Base-by-base conservation (phyloP, 169 alveolate species). In the Sarcocystis neurona region DNA sequence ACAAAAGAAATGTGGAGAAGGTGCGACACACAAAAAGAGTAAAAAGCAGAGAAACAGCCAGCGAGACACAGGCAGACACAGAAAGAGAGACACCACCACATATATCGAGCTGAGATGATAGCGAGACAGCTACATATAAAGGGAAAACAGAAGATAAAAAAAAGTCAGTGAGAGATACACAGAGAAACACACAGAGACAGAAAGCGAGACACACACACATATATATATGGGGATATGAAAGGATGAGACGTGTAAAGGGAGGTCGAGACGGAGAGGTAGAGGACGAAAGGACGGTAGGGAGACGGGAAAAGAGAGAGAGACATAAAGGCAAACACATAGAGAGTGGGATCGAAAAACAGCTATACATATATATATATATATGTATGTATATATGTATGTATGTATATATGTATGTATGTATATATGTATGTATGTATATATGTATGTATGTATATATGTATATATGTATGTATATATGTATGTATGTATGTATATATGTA, bases 241-340 rank as follows among this genome's bases (percentile, higher is more conserved):
- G n/a, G n/a, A n/a, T n/a, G n/a, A n/a, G n/a, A n/a, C n/a, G n/a
- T n/a, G n/a, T n/a, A n/a, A n/a, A 72, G 48, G 41, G 48, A 72
- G 80, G 23, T 72, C 12, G 23, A 72, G 66, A 34, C 23, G 48
- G 80, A 72, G 12, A 78, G 85, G 68, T 18, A 8, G 68, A 30
- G 72, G 18, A 37, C 37, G 34, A 12, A 32, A 15, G 10, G 68
- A 78, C 66, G 23, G 72, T 12, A 20, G 30, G 85, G 30, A 20
- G 15, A 78, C 37, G n/a, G 34, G 72, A 48, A 78, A 72, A 78
- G 72, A 27, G 85, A 78, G 58, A 72, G 68, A 78, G 18, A 78
- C 68, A 78, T 18, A 27, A 66, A 66, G 39, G n/a, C n/a, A n/a
- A 30, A n/a, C 8, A 66, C 39, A 66, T 66, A 66, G 34, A 66